Conservation (phyloP, 495 filamentous ascomycete species). For the Neurospora sp. region DNA sequence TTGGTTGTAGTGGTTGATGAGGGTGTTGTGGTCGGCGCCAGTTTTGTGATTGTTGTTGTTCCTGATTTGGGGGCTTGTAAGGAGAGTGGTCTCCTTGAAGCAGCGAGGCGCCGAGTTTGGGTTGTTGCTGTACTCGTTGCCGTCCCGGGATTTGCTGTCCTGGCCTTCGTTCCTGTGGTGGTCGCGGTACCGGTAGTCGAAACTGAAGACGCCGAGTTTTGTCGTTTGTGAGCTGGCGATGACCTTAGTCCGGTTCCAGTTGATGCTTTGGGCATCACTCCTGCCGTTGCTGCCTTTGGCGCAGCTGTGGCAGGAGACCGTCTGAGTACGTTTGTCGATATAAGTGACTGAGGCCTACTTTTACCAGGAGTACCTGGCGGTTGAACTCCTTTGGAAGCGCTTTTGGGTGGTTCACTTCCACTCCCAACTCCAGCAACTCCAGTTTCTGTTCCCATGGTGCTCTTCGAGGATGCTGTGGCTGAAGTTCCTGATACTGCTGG, state of each 20-base stretch:
- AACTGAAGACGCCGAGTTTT: background rate
- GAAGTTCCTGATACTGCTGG: background rate
- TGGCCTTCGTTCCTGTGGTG: background rate
- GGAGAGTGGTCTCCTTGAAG: background rate
- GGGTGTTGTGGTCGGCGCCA: background rate
- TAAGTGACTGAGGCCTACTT: background rate
- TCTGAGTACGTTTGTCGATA: background rate
- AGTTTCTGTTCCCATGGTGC: background rate
- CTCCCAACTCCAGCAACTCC: background rate
- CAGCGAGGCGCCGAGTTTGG: background rate
- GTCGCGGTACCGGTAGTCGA: background rate
- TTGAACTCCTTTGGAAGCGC: background rate
- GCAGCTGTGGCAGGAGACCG: background rate
- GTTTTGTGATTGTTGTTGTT: background rate
- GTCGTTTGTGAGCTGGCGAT: background rate
- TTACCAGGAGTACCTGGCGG: background rate
- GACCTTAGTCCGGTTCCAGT: background rate
- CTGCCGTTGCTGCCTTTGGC: background rate
- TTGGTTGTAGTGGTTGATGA: too few relatives aligned
- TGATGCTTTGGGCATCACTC: background rate
- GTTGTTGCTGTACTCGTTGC: constrained; percentile 14
- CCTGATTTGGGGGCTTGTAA: background rate
- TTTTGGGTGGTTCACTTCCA: background rate
- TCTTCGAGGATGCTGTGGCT: background rate
- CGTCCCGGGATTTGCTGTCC: background rate